Base-by-base conservation (phyloP, 495 filamentous ascomycete genomes). In the Penicillium arizonense region DNA sequence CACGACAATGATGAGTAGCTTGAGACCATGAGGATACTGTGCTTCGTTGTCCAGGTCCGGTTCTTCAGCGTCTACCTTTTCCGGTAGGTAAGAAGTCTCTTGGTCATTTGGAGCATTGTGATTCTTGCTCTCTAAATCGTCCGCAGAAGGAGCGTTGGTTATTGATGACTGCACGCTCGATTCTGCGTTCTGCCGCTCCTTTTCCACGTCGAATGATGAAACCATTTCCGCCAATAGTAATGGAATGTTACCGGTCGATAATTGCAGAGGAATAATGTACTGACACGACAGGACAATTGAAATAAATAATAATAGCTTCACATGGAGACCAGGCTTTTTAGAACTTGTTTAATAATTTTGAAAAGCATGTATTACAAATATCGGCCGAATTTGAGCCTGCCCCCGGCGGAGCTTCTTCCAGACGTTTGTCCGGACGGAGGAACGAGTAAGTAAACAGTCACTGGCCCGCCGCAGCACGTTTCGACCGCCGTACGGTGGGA, bases 1-100 rank as follows among this genome's bases (percentile, higher is more conserved):
- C 36, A 74, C 50, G 14, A 77, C 47, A 57, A 78, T 67, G 41
- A 72, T 67, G n/a, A 59, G 23, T 16, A 79, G 65, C 3, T 55
- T 47, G 45, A 67, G 20, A 0, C 64, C 66, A 7, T 51, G 52
- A 1, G 73, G 71, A 44, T 75, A 75, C 16, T 75, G 24, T 49
- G 36, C 21, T 36, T 48, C 56, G 24, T 58, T 18, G 26, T 53
- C 18, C 38, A 18, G 21, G 16, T 45, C 16, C 11, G 12, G 40
- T 52, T 35, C 30, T 13, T 51, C 48, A 9, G 37, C 26, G 16
- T 43, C 44, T 36, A 36, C 44, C 32, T 36, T 47, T 34, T 24
- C 44, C 16, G 44, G 44, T 47, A 36, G 44, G 32, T 21, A 0
- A 36, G 16, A 20, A 36, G 30, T 36, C 16, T 47, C 44, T 47